Percentiles rank a stretch among this genome's conserved stretches.
Conservation (phyloP, 495 filamentous ascomycete genomes). For the Annulohypoxylon nitens region DNA sequence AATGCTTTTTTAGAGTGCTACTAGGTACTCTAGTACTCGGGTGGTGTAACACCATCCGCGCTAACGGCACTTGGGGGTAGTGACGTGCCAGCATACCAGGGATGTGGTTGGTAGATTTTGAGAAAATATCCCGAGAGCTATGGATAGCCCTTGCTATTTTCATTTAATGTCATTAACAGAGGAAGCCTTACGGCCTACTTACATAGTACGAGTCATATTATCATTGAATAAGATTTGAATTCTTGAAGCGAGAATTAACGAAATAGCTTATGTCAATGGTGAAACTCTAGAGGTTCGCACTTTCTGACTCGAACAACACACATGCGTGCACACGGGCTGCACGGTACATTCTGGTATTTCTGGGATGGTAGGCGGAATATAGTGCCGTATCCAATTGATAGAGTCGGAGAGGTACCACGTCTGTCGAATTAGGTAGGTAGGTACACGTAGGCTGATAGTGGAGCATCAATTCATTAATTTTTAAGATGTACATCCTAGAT, state of each 20-base stretch:
- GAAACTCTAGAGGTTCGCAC: slow-evolving; percentile 25
- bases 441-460: slow-evolving; percentile 46
- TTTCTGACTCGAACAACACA: slow-evolving; percentile 22
- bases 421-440: slow-evolving; percentile 40
- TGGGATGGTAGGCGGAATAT: slow-evolving; percentile 25
- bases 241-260: slow-evolving; percentile 1
- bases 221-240: neutral
- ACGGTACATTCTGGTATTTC: slow-evolving; percentile 1
- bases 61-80: slow-evolving; percentile 43
- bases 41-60: slow-evolving; percentile 39
- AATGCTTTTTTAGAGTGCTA: slow-evolving; percentile 26
- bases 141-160: slow-evolving; percentile 15
- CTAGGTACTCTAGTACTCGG: slow-evolving; percentile 3
- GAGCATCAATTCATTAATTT: slow-evolving; percentile 33
- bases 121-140: slow-evolving; percentile 30
- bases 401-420: slow-evolving; percentile 30
- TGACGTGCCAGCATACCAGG: slow-evolving; percentile 33
- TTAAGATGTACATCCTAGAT: slow-evolving; percentile 17
- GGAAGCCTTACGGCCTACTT: slow-evolving; percentile 4
- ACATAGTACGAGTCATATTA: neutral
- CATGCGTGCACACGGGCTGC: neutral
- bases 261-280: slow-evolving; percentile 29
- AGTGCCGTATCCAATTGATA: slow-evolving; percentile 30
- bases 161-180: neutral
- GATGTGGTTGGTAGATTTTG: slow-evolving; percentile 39